Conservation (phyloP, 495 filamentous ascomycete genomes). For the Pseudoneurospora amorphoporcata region DNA sequence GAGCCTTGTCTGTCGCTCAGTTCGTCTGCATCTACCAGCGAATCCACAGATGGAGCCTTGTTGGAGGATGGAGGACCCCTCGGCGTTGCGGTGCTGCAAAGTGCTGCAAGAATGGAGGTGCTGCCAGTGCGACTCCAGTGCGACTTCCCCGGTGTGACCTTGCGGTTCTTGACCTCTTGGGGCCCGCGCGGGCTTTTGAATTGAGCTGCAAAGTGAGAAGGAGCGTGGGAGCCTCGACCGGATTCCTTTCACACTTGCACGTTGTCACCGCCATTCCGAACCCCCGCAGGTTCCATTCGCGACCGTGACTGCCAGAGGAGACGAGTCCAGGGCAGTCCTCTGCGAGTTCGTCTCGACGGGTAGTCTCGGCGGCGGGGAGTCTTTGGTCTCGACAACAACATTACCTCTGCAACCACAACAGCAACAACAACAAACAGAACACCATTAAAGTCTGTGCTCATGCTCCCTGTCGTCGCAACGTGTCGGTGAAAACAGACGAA, state of each 20-base stretch:
- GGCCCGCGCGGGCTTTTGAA: background rate
- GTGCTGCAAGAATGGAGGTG: background rate
- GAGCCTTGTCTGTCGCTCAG: background rate
- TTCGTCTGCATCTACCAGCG: background rate
- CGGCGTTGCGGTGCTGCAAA: background rate
- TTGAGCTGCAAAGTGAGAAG: background rate
- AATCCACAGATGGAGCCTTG: background rate
- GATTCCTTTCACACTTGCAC: conserved; percentile 2
- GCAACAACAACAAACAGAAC: background rate
- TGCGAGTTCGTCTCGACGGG: background rate
- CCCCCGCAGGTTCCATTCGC: background rate
- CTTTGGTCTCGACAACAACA: background rate
- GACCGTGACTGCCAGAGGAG: conserved; percentile 10
- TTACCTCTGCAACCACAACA: background rate
- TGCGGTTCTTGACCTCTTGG: background rate
- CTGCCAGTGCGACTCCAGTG: background rate
- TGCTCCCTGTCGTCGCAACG: background rate
- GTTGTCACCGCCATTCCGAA: conserved; percentile 30
- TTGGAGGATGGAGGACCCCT: background rate
- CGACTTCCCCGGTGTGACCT: background rate
- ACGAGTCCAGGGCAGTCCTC: background rate
- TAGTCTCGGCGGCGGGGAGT: background rate
- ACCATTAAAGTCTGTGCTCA: background rate
- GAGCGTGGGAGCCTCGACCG: conserved; percentile 6
- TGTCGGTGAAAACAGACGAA: background rate